A percentile compares a stretch with the other conserved stretches of the same genome.
Evolutionary conservation across 345 rosid genomes (phyloP).

Genomic region (Eucalyptus cloeziana): DNA sequence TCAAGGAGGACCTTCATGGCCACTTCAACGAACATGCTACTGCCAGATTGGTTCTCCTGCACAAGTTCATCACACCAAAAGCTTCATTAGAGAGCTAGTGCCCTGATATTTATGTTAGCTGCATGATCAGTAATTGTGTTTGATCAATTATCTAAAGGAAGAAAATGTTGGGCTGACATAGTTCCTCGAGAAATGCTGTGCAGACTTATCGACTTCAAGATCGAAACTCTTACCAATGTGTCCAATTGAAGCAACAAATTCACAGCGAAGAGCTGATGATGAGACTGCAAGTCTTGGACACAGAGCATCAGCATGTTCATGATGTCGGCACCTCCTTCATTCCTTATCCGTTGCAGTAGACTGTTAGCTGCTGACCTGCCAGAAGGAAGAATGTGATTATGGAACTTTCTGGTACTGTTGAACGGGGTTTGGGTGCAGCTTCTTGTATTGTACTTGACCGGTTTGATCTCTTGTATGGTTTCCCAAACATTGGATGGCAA

Average conservation of each 20-base stretch:
- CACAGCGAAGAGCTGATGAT: slow-evolving; percentile 57
- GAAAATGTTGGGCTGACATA: background rate
- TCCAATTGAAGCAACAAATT: slow-evolving; percentile 68
- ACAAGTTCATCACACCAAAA: background rate
- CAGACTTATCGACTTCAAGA: background rate
- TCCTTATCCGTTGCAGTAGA: slow-evolving; percentile 45
- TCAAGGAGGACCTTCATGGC: slow-evolving; percentile 47
- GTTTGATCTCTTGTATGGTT: background rate
- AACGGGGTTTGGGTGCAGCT: background rate
- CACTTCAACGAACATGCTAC: slow-evolving; percentile 29
- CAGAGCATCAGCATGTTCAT: slow-evolving; percentile 30
- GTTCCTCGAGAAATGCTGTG: background rate
- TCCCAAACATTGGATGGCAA: background rate
- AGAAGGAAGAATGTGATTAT: background rate
- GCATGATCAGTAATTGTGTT: background rate
- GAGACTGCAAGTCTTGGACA: slow-evolving; percentile 32
- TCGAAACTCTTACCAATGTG: slow-evolving; percentile 23
- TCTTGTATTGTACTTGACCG: background rate
- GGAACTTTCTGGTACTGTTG: background rate
- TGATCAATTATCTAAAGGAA: background rate
- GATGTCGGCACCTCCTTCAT: slow-evolving; percentile 40
- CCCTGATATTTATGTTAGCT: background rate
- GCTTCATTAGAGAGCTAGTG: background rate
- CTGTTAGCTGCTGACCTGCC: slow-evolving; percentile 58
- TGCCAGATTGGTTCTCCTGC: slow-evolving; percentile 52